Conservation (phyloP, 305 asterid genomes). For the Fraxinus dipetala region DNA sequence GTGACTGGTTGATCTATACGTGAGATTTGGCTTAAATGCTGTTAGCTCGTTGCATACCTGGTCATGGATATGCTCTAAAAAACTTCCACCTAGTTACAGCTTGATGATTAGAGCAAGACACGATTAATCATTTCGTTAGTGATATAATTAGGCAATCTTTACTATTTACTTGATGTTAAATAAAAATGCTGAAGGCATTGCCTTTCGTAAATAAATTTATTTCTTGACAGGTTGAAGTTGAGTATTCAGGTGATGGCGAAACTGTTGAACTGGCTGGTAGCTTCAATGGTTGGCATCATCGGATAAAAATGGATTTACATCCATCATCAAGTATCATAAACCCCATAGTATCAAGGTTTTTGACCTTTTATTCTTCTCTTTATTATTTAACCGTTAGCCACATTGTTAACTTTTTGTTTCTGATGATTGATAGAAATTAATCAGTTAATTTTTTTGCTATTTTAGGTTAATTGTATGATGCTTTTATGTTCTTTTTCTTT, state of each 20-base stretch:
- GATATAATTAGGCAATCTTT: neutral
- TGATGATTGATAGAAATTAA: neutral
- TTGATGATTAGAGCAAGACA: constrained; percentile 1
- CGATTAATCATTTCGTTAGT: neutral
- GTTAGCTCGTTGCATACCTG: neutral
- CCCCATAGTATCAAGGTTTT: constrained; percentile 45
- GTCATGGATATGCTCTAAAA: neutral
- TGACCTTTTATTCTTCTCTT: neutral
- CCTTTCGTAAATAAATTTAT: constrained; percentile 25
- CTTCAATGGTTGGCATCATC: constrained; percentile 90
- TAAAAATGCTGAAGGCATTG: constrained; percentile 6
- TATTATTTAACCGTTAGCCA: neutral
- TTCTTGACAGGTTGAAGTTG: constrained; percentile 65
- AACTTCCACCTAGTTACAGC: neutral
- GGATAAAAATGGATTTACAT: constrained; percentile 53
- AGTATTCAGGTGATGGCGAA: constrained; percentile 64
- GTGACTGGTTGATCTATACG: neutral
- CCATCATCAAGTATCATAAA: constrained; percentile 38
- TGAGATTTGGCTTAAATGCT: neutral
- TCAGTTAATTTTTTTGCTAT: neutral
- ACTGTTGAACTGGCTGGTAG: constrained; percentile 83
- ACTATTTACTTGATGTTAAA: neutral
- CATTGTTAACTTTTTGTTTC: neutral
- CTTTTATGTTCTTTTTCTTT: neutral
- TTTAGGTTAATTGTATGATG: neutral